Evolutionary conservation across 2,329 filamentous ascomycete genomes (phyloP), one percentile per base, ranked within the genome.

Genomic region (Penicillium fuscoglaucum): DNA sequence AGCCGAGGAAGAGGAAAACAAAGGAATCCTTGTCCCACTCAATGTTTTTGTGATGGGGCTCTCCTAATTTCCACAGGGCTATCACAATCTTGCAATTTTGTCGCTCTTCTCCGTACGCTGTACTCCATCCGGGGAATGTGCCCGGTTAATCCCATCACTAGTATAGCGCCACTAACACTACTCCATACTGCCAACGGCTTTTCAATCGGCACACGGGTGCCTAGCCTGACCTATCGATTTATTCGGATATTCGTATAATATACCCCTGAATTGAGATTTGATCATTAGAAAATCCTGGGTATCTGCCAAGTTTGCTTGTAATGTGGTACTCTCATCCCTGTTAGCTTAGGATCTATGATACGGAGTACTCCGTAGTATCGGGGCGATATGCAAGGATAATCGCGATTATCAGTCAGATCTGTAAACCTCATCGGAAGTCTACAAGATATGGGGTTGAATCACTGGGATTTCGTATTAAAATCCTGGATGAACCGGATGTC

Each of bases 1-100:
- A 28, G 19, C 17, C 31, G 9, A 33, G 28, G 15, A 37, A 48
- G 7, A 54, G 19, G n/a, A 41, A 41, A 41, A 52, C 29, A 52
- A 56, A 21, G 31, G 3, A 45, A 41, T 50, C 31, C 39, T 33
- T 47, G 26, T 55, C 7, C 45, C 47, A 17, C 33, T 39, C 40
- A 45, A 29, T 51, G 39, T 40, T 28, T 47, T 55, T 39, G 52
- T 50, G 37, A 55, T 26, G 37, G 39, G 46, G 40, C 26, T 54
- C 26, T 47, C 52, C 35, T n/a, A 56, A 52, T 56, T 56, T 56
- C 31, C 10, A 45, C 21, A 44, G 39, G 53, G 21, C 39, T 37
- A 56, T 56, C 54, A 44, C 47, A 56, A 45, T 57, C n/a, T 24
- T 31, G 41, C 10, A 31, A 40, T 19, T 29, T 39, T 17, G 47